phyloP scores from a whole-genome alignment of 1,284 basidiomycete genomes.

The Boletus sp. region DNA sequence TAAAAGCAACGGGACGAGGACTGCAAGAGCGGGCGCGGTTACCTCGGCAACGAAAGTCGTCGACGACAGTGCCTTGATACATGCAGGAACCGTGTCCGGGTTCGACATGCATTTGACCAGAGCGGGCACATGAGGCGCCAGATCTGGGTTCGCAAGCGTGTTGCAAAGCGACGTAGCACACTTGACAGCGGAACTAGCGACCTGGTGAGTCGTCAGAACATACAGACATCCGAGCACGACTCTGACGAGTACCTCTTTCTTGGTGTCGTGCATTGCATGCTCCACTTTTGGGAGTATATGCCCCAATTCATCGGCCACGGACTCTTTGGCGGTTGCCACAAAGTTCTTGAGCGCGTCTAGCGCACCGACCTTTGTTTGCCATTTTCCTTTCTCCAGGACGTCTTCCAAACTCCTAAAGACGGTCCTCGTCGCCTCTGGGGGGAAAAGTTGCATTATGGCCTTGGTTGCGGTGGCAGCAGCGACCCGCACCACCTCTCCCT shows the following conservation, averaged over 20 bases:
- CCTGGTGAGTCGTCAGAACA: constrained; percentile 44
- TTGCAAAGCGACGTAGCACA: constrained; percentile 91
- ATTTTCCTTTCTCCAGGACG: constrained; percentile 84
- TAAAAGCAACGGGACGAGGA: constrained; percentile 88
- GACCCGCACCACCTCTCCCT: constrained; percentile 86
- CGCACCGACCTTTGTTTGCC: constrained; percentile 93
- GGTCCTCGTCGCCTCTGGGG: constrained; percentile 77
- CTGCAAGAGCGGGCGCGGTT: constrained; percentile 91
- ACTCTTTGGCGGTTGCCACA: constrained; percentile 69
- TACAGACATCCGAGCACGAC: constrained; percentile 16
- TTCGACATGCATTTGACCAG: constrained; percentile 96
- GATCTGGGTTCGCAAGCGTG: constrained; percentile 92
- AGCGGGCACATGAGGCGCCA: constrained; percentile 84
- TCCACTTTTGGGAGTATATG: constrained; percentile 85
- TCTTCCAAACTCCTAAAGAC: constrained; percentile 72
- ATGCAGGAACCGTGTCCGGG: constrained; percentile 82
- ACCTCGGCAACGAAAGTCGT: constrained; percentile 98
- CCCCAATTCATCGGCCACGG: constrained; percentile 83
- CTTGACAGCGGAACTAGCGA: constrained; percentile 85
- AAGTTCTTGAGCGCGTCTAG: constrained; percentile 82
- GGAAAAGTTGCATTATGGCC: constrained; percentile 79
- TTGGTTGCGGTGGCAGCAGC: constrained; percentile 85
- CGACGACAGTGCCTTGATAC: constrained; percentile 92
- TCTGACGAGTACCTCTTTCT: constrained; percentile 67
- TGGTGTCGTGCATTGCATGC: constrained; percentile 95